Evolutionary conservation across 73 alveolate genomes (phyloP), one percentile per base, ranked within the genome.

Genomic region (Urostyla sp.): DNA sequence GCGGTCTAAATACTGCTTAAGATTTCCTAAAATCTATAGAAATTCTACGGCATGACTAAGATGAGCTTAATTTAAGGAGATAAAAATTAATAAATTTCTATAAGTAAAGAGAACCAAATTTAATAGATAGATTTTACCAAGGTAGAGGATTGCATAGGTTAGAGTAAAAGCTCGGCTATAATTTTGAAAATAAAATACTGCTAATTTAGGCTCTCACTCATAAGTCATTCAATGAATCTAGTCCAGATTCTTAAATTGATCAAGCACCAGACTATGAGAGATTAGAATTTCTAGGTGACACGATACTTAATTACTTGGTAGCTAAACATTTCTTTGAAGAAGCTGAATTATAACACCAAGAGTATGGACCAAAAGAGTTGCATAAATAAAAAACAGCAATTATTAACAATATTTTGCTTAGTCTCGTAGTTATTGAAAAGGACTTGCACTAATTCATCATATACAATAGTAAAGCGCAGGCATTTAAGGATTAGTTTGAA

Each of bases 251-350:
- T 46, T 15, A 40, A 26, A 16, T 46, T 6, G 60, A 27, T 11
- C 4, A 20, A 3, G 15, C 7, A 7, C 79, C 73, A 55, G 85
- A 86, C 50, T 92, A 92, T 80, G 98, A 92, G 72, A 75, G 95
- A 52, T 69, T 92, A 20, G 98, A 92, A 84, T 92, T 92, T 58
- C 81, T 92, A 60, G 98, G 98, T 7, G 98, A 92, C 69, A 89
- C 98, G 1, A 90, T 92, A 53, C 60, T 88, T 16, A 92, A 92
- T 66, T 92, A 79, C 87, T 74, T 89, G 36, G 69, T 81, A 11
- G 79, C 75, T 0, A 11, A 81, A 35, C 26, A 69, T 34, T 69
- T 15, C 58, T 69, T 69, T 45, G 10, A 34, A 16, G 49, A 50
- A 3, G 28, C 83, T 8, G 20, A 49, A 27, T 49, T 24, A 31